Conservation (phyloP, 768 basidiomycete species). For the Leccinum boreale region DNA sequence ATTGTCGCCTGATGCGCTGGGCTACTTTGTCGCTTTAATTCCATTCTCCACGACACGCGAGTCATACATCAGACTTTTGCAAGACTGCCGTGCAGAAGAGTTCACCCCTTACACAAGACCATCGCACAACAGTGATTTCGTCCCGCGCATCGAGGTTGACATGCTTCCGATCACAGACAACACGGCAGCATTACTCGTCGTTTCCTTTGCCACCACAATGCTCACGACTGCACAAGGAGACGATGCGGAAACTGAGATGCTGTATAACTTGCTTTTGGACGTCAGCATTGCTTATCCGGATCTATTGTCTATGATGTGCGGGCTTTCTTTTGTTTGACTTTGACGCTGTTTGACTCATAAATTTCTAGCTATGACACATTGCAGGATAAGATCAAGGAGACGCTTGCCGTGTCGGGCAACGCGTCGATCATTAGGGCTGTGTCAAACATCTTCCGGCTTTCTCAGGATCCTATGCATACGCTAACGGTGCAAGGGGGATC, state of each 20-base stretch:
- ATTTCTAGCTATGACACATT: conserved; percentile 64
- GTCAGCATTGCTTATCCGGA: conserved; percentile 68
- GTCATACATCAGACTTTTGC: conserved; percentile 58
- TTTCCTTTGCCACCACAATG: conserved; percentile 75
- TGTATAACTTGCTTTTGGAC: conserved; percentile 75
- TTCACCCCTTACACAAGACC: conserved; percentile 36
- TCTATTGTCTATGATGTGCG: conserved; percentile 68
- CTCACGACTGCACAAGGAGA: conserved; percentile 73
- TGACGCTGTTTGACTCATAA: conserved; percentile 5
- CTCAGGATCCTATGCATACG: conserved; percentile 51
- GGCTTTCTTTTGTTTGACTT: conserved; percentile 17
- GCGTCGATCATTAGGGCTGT: conserved; percentile 65
- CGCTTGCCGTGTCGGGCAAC: conserved; percentile 70
- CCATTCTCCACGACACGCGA: conserved; percentile 59
- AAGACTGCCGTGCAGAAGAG: conserved; percentile 57
- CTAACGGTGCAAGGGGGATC: conserved; percentile 47
- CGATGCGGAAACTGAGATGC: conserved; percentile 75
- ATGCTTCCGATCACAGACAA: conserved; percentile 62
- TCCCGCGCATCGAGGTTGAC: conserved; percentile 52
- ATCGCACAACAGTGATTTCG: conserved; percentile 41
- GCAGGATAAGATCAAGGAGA: conserved; percentile 71
- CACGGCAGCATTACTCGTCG: conserved; percentile 64
- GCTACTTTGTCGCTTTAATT: conserved; percentile 77
- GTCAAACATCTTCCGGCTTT: conserved; percentile 72
- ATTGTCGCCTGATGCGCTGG: conserved; percentile 60